Percentiles rank a stretch among this genome's conserved stretches.
phyloP scores from a whole-genome alignment of 441 rosid genomes.

The Populus trichocarpa region DNA sequence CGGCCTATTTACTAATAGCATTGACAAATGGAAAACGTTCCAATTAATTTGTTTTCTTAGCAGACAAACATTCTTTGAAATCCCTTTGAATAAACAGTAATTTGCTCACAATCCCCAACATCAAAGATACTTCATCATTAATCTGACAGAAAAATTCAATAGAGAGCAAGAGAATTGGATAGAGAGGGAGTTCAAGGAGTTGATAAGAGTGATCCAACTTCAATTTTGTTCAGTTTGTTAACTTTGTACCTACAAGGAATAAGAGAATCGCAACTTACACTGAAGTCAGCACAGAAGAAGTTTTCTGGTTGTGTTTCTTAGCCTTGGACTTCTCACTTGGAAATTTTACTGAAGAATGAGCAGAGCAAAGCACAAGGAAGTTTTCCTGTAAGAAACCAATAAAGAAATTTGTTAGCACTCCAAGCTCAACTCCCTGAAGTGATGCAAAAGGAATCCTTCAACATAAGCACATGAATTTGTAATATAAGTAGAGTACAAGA shows the following conservation, averaged over 20 bases:
- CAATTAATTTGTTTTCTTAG: not conserved
- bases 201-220: not conserved
- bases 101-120: not conserved
- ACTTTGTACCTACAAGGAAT: not conserved
- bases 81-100: not conserved
- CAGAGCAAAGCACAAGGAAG: constrained; percentile 72
- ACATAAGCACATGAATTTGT: not conserved
- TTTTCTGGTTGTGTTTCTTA: constrained; percentile 16
- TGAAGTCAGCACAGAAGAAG: constrained; percentile 22
- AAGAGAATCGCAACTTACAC: constrained; percentile 33
- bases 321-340: constrained; percentile 58
- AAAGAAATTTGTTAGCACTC: constrained; percentile 6
- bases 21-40: not conserved
- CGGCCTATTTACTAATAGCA: not conserved
- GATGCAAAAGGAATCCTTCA: not conserved
- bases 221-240: not conserved
- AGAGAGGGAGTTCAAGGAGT: not conserved
- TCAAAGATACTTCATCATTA: not conserved
- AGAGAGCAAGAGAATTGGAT: not conserved
- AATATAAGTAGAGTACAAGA: not conserved
- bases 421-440: not conserved
- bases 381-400: constrained; percentile 42
- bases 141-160: not conserved
- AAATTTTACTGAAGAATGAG: constrained; percentile 64
- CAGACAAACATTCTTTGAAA: not conserved